These are phyloP conservation scores for Tuber indicum DNA, from an alignment of 495 filamentous ascomycete genomes.

Conservation along the genomic window DNA sequence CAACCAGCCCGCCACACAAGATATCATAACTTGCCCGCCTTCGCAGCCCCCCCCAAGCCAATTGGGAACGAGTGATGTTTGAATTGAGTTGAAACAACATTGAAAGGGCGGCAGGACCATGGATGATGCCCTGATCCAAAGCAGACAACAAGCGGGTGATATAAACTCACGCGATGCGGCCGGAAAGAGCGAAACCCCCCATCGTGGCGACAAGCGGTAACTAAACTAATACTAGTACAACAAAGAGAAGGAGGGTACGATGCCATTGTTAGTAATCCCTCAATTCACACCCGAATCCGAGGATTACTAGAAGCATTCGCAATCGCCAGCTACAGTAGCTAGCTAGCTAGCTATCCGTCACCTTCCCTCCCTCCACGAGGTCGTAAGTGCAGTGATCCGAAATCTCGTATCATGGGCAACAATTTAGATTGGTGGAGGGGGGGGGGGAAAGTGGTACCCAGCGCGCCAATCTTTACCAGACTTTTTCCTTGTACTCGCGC, in stretches of 20 bases:
- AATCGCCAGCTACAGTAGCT: too few relatives aligned
- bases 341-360: too few relatives aligned
- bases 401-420: background rate
- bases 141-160: background rate
- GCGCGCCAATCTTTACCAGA: background rate
- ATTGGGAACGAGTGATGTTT: background rate
- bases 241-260: too few relatives aligned
- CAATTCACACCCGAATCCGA: background rate
- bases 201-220: too few relatives aligned
- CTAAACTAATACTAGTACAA: too few relatives aligned
- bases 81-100: conserved; percentile 1
- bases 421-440: background rate
- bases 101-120: background rate
- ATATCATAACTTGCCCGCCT: background rate
- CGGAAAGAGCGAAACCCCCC: background rate
- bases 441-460: background rate
- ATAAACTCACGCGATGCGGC: background rate
- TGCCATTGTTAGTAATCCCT: background rate
- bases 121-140: background rate
- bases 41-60: background rate
- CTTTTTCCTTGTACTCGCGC: background rate
- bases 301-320: background rate
- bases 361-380: background rate
- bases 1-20: background rate
- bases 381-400: background rate